Evolutionary conservation across 148 eudicot genomes (phyloP).

Genomic region (Rhododendron henanense): DNA sequence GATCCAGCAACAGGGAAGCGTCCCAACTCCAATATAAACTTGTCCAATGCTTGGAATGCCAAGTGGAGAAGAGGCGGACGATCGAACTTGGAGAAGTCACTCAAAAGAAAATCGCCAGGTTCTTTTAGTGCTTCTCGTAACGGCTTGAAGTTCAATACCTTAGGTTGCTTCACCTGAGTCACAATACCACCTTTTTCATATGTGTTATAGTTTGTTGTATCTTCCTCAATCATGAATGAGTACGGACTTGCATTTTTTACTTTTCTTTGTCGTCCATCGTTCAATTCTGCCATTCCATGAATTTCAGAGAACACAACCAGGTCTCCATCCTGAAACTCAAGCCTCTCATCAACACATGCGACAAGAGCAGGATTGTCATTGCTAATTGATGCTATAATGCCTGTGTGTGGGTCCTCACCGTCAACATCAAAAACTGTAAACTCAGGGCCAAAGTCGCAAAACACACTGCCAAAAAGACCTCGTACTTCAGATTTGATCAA

Average conservation of each 20-base stretch:
- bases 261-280: constrained; percentile 71
- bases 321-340: constrained; percentile 79
- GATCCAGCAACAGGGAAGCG: constrained; percentile 62
- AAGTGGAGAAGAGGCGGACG: constrained; percentile 64
- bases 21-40: constrained; percentile 41
- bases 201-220: constrained; percentile 45
- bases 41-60: constrained; percentile 74
- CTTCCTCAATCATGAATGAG: constrained; percentile 64
- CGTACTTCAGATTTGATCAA: constrained; percentile 66
- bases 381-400: constrained; percentile 75
- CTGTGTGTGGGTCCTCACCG: constrained; percentile 75
- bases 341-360: constrained; percentile 71
- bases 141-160: constrained; percentile 59
- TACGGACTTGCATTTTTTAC: constrained; percentile 58
- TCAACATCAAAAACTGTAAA: constrained; percentile 70
- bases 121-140: constrained; percentile 57
- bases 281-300: constrained; percentile 64
- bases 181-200: constrained; percentile 73
- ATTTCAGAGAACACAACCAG: constrained; percentile 67
- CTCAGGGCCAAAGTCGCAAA: constrained; percentile 74
- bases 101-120: constrained; percentile 69
- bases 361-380: constrained; percentile 63
- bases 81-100: constrained; percentile 69
- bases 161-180: constrained; percentile 63
- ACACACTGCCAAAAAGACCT: constrained; percentile 67